Percentiles rank a stretch among this genome's conserved stretches.
Evolutionary conservation across 768 basidiomycete species (phyloP).

Genomic region (Psilocybe sp.): DNA sequence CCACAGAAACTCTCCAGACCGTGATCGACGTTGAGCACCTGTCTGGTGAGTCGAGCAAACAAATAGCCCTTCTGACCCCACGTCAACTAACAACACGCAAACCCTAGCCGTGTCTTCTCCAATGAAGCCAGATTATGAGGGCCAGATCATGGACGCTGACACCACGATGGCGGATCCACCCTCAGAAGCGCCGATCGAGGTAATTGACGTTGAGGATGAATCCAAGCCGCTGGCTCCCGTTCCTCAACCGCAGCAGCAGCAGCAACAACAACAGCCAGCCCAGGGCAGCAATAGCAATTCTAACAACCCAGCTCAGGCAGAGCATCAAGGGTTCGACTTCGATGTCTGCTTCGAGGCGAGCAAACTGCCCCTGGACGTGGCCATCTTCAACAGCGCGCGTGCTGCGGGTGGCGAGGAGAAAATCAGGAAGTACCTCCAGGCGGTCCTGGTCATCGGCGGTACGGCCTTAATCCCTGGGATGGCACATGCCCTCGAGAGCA

Average conservation of each 20-base stretch:
- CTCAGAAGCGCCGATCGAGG: slow-evolving; percentile 35
- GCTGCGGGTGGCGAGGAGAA: slow-evolving; percentile 87
- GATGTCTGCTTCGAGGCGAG: slow-evolving; percentile 84
- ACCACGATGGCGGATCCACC: slow-evolving; percentile 9
- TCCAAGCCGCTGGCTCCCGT: slow-evolving; percentile 13
- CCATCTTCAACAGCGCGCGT: slow-evolving; percentile 89
- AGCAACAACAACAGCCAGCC: slow-evolving; percentile 6
- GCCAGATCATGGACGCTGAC: slow-evolving; percentile 23
- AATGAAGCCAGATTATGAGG: slow-evolving; percentile 19
- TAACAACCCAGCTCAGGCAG: slow-evolving; percentile 27
- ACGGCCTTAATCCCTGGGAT: slow-evolving; percentile 78
- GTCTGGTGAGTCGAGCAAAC: no score
- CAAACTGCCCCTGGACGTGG: slow-evolving; percentile 89
- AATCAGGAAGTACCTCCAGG: slow-evolving; percentile 84
- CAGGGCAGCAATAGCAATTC: neutral
- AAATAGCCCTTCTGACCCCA: no score
- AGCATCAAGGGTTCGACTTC: slow-evolving; percentile 44
- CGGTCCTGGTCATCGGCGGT: slow-evolving; percentile 86
- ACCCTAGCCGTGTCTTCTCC: slow-evolving; percentile 10
- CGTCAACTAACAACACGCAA: no score
- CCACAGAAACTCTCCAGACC: slow-evolving; percentile 15
- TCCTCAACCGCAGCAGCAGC: slow-evolving; percentile 11
- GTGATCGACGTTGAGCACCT: no score
- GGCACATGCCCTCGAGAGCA: slow-evolving; percentile 83
- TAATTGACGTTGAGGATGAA: slow-evolving; percentile 50